Conservation (phyloP, 2,329 filamentous ascomycete species). For the Penicillium sp. region DNA sequence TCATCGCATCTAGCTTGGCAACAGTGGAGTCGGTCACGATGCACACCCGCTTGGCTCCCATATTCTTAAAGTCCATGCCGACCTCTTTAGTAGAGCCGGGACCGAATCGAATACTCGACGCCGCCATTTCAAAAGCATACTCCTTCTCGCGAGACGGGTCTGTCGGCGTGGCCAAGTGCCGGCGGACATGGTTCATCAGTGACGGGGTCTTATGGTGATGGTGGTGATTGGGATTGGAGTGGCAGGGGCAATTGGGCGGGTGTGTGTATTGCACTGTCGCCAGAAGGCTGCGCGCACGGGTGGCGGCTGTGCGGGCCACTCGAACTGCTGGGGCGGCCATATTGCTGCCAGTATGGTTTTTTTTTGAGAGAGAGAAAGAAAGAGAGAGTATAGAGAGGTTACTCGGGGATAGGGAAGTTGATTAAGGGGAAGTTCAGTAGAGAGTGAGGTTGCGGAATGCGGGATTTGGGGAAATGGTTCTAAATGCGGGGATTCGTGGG, state of each 20-base stretch:
- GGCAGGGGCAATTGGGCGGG: constrained; percentile 86
- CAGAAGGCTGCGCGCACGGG: constrained; percentile 61
- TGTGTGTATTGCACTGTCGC: constrained; percentile 90
- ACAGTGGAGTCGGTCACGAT: constrained; percentile 90
- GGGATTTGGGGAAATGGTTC: constrained; percentile 25
- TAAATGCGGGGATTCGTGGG: constrained; percentile 20
- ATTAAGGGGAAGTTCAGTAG: constrained; percentile 5
- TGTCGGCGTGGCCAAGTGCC: constrained; percentile 73
- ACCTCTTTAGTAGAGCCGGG: constrained; percentile 93
- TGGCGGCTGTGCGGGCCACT: constrained; percentile 49
- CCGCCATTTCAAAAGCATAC: constrained; percentile 99
- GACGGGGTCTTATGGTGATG: constrained; percentile 63
- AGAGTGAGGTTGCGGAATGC: constrained; percentile 6
- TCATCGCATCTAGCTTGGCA: constrained; percentile 81
- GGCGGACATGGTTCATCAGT: constrained; percentile 56
- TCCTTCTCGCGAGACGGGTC: constrained; percentile 77
- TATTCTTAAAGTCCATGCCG: constrained; percentile 94
- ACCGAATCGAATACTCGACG: constrained; percentile 90
- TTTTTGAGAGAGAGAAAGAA: too few species aligned
- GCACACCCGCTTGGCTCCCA: constrained; percentile 82
- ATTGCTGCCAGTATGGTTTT: background rate
- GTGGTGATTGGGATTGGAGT: constrained; percentile 82
- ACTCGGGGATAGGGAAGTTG: background rate
- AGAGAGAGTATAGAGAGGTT: background rate
- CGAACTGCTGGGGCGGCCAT: constrained; percentile 46